Base-by-base conservation (phyloP, 2,329 filamentous ascomycete species). In the Epichloe baconii region DNA sequence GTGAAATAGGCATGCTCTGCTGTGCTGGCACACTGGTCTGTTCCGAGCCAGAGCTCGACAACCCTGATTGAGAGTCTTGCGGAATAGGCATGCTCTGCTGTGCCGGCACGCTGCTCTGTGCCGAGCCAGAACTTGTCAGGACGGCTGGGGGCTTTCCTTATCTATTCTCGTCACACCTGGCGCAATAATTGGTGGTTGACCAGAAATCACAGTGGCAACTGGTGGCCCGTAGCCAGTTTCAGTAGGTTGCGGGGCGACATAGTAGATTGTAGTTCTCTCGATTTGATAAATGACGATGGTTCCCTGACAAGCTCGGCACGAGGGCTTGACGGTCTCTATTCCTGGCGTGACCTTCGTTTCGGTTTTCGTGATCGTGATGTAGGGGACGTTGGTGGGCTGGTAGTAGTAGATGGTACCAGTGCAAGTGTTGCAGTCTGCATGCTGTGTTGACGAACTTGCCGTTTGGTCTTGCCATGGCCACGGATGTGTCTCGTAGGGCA, bases 281-380 rank as follows among this genome's bases (percentile, higher is more conserved):
- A 45, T 45, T 38, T 50, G n/a, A 19, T 45, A 50, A 14, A 50
- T 50, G 48, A 44, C 37, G 48, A 50, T 14, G n/a, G 48, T 50
- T 17, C 48, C 48, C 35, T 50, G 17, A 19, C 48, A 50, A 40
- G 48, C 48, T 7, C 48, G 48, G n/a, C 48, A 50, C 15, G 42
- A 6, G 21, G 48, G 48, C 42, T 40, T 34, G n/a, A 36, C 10
- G 26, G 48, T 50, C 48, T 50, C 26, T 31, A 50, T 31, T 37
- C 41, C 48, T 17, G 48, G 48, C 38, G 41, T 5, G 5, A 19
- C 12, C 35, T 44, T 35, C 10, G 42, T 50, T 15, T 50, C 40
- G 17, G 35, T 10, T 11, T 38, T 45, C 17, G 31, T 44, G 34
- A 50, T 40, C 8, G 48, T 50, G 8, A 44, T 34, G 35, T 45